Evolutionary conservation across 805 yeast genomes (phyloP), one percentile per base, ranked within the genome.

Genomic region (Teunomyces cretensis): DNA sequence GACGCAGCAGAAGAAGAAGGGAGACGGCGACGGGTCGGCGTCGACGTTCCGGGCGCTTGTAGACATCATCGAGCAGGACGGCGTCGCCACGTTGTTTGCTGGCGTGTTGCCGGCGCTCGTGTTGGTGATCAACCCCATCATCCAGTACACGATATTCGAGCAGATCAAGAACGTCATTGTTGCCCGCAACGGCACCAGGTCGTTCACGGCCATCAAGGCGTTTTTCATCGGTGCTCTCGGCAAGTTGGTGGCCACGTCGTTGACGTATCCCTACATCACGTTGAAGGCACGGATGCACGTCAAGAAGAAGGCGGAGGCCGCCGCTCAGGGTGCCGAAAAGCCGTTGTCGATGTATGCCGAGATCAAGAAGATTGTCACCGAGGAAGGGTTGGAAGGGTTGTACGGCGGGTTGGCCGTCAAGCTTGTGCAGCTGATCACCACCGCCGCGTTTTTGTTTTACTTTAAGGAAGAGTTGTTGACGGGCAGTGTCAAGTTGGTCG

Each of bases 211-310:
- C 3, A 53, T 76, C 27, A 89, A 89, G 66, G 96, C 96, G 4
- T 87, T 91, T 58, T 66, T 86, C 51, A 73, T 90, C 47, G 98
- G 98, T 19, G 96, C 97, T 1, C 62, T 91, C 35, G 95, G 96
- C 19, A 91, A 91, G 68, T 75, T 91, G 52, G 75, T 86, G 46
- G 96, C 97, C n/a, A 91, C 97, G 9, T 75, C 85, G 19, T 76
- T 83, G 45, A 91, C 98, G 0, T 91, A 91, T 64, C 98, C 98
- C 3, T 88, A 89, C 65, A 84, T 90, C 60, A 91, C 97, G 3
- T 70, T 91, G 59, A 88, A 92, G 67, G 75, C 96, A 5, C 84
- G 97, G 61, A 83, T 88, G 86, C 97, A 90, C 68, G 69, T 89
- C 47, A 67, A 64, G 56, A 77, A 76, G 58, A 72, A 74, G 52